Percentiles rank a stretch among this genome's conserved stretches.
Conservation (phyloP, 495 filamentous ascomycete genomes). For the Penicillium bovifimosum region DNA sequence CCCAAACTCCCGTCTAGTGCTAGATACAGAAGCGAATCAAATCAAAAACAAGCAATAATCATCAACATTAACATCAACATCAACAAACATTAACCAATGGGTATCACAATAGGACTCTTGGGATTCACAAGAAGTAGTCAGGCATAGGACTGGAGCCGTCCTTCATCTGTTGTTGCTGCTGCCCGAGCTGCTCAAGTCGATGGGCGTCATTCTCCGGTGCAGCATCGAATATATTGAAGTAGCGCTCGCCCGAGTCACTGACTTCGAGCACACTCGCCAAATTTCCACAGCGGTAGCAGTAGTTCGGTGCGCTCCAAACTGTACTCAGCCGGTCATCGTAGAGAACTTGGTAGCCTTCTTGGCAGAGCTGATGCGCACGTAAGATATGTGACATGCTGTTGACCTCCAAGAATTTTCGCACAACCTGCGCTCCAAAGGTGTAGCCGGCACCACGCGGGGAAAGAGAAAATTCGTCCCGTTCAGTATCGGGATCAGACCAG, state of each 20-base stretch:
- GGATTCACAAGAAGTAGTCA: constrained; percentile 59
- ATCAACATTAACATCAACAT: constrained; percentile 1
- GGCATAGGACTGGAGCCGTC: constrained; percentile 58
- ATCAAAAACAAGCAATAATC: constrained; percentile 4
- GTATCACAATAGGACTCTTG: constrained; percentile 55
- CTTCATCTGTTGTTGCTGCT: constrained; percentile 41
- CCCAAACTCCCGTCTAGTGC: constrained; percentile 32
- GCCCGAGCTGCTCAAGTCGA: constrained; percentile 62
- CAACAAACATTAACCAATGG: constrained; percentile 26
- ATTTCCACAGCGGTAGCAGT: constrained; percentile 95
- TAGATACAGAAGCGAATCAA: constrained; percentile 10
- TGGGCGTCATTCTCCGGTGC: constrained; percentile 92
- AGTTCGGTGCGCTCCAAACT: constrained; percentile 96
- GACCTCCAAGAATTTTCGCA: constrained; percentile 94
- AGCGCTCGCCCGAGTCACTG: constrained; percentile 81
- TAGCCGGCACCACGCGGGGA: constrained; percentile 93
- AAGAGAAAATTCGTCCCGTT: constrained; percentile 92
- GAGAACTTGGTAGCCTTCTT: constrained; percentile 93
- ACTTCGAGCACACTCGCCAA: constrained; percentile 96
- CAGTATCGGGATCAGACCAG: constrained; percentile 94
- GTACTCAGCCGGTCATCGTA: constrained; percentile 93
- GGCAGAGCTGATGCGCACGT: constrained; percentile 92
- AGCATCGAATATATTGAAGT: constrained; percentile 95
- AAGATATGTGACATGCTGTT: constrained; percentile 96
- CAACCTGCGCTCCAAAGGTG: constrained; percentile 94